phyloP scores from a whole-genome alignment of 768 basidiomycete genomes.

The Serendipita indica region DNA sequence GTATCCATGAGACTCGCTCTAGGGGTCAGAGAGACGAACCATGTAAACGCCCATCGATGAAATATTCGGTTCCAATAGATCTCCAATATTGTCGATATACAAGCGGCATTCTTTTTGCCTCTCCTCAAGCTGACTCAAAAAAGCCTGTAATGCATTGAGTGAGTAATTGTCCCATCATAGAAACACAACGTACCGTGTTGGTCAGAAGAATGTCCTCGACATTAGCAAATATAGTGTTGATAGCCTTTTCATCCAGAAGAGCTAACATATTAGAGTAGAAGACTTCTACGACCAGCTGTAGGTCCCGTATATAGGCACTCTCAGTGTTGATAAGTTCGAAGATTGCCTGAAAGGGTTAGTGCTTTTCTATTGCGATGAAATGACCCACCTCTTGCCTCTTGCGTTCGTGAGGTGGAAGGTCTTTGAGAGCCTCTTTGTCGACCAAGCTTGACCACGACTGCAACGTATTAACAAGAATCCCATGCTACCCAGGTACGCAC shows the following conservation, averaged over 20 bases:
- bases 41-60: conserved; percentile 67
- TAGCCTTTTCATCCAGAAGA: conserved; percentile 58
- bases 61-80: conserved; percentile 63
- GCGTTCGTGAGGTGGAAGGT: conserved; percentile 62
- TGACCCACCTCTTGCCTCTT: conserved; percentile 66
- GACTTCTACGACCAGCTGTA: conserved; percentile 86
- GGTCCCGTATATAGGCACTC: conserved; percentile 72
- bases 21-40: conserved; percentile 28
- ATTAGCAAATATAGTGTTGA: conserved; percentile 78
- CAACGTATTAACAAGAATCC: background rate
- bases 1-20: background rate
- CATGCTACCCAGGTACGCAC: conserved; percentile 26
- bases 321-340: conserved; percentile 93
- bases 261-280: conserved; percentile 73
- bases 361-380: background rate
- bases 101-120: conserved; percentile 84
- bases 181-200: conserved; percentile 50
- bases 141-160: conserved; percentile 33
- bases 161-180: background rate
- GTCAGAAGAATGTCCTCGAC: conserved; percentile 82
- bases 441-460: conserved; percentile 91
- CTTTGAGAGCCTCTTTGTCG: conserved; percentile 67
- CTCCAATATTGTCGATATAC: conserved; percentile 79
- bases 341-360: conserved; percentile 41
- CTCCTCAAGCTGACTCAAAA: conserved; percentile 79